Evolutionary conservation across 805 yeast species (phyloP), one percentile per base, ranked within the genome.

Genomic region (Saturnispora gosingensis): DNA sequence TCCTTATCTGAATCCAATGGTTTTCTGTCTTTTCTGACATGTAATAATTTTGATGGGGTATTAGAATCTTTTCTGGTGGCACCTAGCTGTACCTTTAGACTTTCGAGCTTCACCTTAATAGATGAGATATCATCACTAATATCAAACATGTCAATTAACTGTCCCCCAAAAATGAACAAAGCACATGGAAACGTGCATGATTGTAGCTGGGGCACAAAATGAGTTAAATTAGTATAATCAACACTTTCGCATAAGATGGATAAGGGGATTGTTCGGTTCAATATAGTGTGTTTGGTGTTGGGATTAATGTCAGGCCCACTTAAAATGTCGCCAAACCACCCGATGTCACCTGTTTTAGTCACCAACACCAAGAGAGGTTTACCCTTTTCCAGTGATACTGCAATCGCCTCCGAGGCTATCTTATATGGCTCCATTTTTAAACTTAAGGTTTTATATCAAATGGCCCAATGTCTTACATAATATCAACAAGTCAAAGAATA

Each of bases 181-280:
- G 83, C 67, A 55, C 85, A 73, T 1, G 90, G 90, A 3, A 74
- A 70, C 0, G 58, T 59, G 7, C 74, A 67, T 16, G 71, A 66
- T 2, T 45, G 48, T 44, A 58, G 60, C 11, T 57, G 58, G 1
- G 80, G 80, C 55, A 81, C 82, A n/a, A 83, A 67, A 54, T 80
- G 81, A 35, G 72, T 67, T 58, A 84, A 81, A 56, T 69, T 68
- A 1, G 54, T 59, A 53, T 70, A 80, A 53, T 80, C 78, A 0
- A 60, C 58, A 1, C 81, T 65, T 3, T 67, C 74, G 45, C 70
- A 66, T 1, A 60, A 36, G 22, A 82, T 60, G 10, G 42, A 38
- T 38, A 38, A 18, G 5, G 42, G 42, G 18, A 38, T 38, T 20
- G 42, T 38, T 38, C 22, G 42, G 5, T 8, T 16, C 24, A 38